A percentile compares a stretch with the other conserved stretches of the same genome.
Conservation (phyloP, 1,284 basidiomycete genomes). For the Microbotryomycetes sp. region DNA sequence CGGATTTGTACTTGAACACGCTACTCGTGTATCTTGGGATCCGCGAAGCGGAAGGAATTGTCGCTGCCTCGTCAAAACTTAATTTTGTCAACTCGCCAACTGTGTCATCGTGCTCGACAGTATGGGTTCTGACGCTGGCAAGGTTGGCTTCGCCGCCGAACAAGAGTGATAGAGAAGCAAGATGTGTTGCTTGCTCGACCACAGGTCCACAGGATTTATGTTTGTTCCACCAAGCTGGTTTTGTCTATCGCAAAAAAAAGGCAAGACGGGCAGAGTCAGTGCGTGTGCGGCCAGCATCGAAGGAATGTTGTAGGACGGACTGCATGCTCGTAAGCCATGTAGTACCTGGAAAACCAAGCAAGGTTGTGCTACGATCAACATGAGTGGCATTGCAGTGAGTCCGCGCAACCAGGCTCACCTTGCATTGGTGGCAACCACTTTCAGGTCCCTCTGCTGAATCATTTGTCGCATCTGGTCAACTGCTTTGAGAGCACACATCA, state of each 20-base stretch:
- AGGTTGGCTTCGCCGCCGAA: constrained; percentile 95
- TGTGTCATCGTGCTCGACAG: constrained; percentile 80
- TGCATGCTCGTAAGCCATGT: constrained; percentile 68
- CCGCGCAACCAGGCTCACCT: constrained; percentile 52
- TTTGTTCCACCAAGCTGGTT: constrained; percentile 84
- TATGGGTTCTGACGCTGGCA: constrained; percentile 67
- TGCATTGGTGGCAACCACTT: constrained; percentile 60
- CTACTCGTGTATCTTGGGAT: constrained; percentile 44
- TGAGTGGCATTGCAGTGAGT: constrained; percentile 88
- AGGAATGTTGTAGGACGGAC: constrained; percentile 57
- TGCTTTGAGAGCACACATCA: constrained; percentile 85
- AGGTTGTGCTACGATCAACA: constrained; percentile 51
- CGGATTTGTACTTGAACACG: constrained; percentile 76
- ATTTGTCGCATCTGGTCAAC: constrained; percentile 96
- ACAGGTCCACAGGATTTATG: constrained; percentile 50
- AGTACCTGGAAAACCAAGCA: constrained; percentile 16
- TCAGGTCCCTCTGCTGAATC: constrained; percentile 83
- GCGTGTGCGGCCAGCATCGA: neutral
- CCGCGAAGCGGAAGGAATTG: constrained; percentile 66
- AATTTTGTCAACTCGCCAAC: constrained; percentile 79
- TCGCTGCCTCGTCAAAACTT: constrained; percentile 62
- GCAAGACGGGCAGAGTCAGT: no score
- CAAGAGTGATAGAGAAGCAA: constrained; percentile 53
- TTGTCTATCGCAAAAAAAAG: no score
- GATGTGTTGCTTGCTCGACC: constrained; percentile 41